phyloP scores from a whole-genome alignment of 495 filamentous ascomycete genomes.

The Penicillium herquei region DNA sequence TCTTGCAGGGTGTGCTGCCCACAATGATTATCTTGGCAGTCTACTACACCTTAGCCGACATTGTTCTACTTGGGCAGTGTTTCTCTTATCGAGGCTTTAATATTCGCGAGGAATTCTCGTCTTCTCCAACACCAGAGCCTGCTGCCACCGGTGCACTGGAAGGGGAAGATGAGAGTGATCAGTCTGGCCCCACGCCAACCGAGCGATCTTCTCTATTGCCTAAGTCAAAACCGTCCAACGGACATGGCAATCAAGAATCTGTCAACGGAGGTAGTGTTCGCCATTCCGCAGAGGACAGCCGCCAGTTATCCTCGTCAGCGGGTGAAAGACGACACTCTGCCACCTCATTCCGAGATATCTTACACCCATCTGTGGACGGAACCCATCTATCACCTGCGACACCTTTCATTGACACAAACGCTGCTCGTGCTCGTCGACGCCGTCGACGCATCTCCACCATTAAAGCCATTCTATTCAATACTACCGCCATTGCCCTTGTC shows the following conservation, averaged over 20 bases:
- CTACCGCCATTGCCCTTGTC: slow-evolving; percentile 69
- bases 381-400: slow-evolving; percentile 79
- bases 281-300: slow-evolving; percentile 5
- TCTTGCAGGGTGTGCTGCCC: slow-evolving; percentile 89
- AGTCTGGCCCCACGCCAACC: slow-evolving; percentile 22
- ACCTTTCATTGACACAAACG: slow-evolving; percentile 54
- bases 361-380: slow-evolving; percentile 46
- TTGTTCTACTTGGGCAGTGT: slow-evolving; percentile 82
- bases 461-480: slow-evolving; percentile 68
- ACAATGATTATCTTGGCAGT: slow-evolving; percentile 96
- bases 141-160: slow-evolving; percentile 9
- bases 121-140: slow-evolving; percentile 18
- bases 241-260: slow-evolving; percentile 15
- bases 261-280: slow-evolving; percentile 6
- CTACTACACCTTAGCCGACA: slow-evolving; percentile 92
- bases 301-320: slow-evolving; percentile 10
- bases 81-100: slow-evolving; percentile 92
- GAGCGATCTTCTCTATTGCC: slow-evolving; percentile 35
- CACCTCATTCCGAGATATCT: slow-evolving; percentile 31
- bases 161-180: slow-evolving; percentile 14
- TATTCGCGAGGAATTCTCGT: slow-evolving; percentile 52
- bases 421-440: slow-evolving; percentile 18
- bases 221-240: slow-evolving; percentile 13
- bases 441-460: slow-evolving; percentile 41
- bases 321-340: slow-evolving; percentile 26